Base-by-base conservation (phyloP, 2,329 filamentous ascomycete genomes). In the Hymenoscyphus albidus region DNA sequence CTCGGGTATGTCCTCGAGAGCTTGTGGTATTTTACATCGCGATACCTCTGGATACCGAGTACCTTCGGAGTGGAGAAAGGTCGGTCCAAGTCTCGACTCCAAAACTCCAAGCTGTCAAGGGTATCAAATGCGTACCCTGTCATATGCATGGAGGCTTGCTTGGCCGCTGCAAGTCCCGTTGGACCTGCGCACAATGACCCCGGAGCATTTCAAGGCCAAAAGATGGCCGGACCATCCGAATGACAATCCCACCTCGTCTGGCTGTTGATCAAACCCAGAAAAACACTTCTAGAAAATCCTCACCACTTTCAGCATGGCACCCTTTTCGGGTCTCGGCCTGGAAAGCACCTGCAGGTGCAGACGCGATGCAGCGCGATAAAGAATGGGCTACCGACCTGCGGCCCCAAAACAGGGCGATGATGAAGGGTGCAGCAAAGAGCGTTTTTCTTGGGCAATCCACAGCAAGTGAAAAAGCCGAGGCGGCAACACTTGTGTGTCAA, bases 301-400 rank as follows among this genome's bases (percentile, higher is more conserved):
- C 56, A 18, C 56, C 13, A 18, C 27, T 14, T 42, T 22, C 35
- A 27, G 2, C 18, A 18, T 42, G 18, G 35, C 58, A 13, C 14
- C 18, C 27, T 56, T 35, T 22, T 48, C 48, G 18, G 22, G 16
- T 22, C 40, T 16, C 12, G 54, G 18, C 10, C 31, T 61, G 42
- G 22, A 40, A 32, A 3, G 31, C 56, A 39, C 44, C 32, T 62
- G 27, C 59, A 55, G 48, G 14, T 55, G 40, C 54, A 62, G 42
- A 27, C 38, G 61, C 40, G 31, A 61, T 63, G 62, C 65, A 63
- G 14, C 54, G 57, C 59, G 62, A 62, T 65, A 63, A 63, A 63
- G 59, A 62, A 31, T 18, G 31, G 31, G 22, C 32, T 64, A 18
- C 56, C 60, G 18, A 38, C 27, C 39, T 31, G 12, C 39, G 38